Percentiles rank a stretch among this genome's conserved stretches.
Evolutionary conservation across 805 yeast species (phyloP).

Genomic region (Candida maltosa): DNA sequence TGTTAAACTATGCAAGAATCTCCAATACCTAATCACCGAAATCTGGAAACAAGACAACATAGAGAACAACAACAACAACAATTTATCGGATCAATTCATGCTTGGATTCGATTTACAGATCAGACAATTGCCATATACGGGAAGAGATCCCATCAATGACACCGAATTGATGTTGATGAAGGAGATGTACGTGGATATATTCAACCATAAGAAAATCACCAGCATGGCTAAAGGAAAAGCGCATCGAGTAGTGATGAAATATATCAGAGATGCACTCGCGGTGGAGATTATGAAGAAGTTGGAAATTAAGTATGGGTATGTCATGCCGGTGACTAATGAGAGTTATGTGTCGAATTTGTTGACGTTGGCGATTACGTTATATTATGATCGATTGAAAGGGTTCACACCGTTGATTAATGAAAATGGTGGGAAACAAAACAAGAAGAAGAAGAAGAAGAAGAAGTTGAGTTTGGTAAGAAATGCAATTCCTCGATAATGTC

Average conservation of each 20-base stretch:
- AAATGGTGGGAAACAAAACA: no score
- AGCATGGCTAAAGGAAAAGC: neutral
- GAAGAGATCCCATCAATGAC: neutral
- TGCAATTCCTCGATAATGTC: no score
- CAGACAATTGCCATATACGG: neutral
- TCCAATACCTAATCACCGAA: neutral
- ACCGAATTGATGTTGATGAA: neutral
- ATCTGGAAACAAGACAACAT: neutral
- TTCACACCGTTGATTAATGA: no score
- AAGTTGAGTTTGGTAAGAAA: no score
- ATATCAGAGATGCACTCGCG: neutral
- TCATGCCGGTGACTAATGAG: neutral
- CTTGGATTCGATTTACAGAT: neutral
- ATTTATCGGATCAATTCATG: conserved; percentile 1
- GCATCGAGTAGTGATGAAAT: neutral
- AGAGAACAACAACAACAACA: neutral
- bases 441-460: no score
- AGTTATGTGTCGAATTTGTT: neutral
- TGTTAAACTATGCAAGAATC: neutral
- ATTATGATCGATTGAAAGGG: no score
- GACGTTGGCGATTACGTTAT: conserved; percentile 1
- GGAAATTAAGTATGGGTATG: conserved; percentile 1
- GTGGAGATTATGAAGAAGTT: neutral
- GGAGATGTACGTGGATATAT: conserved; percentile 2
- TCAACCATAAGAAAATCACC: neutral